These are phyloP conservation scores for Pythium phragmiticola DNA, from an alignment of 352 stramenopile genomes.

Conservation along the genomic window DNA sequence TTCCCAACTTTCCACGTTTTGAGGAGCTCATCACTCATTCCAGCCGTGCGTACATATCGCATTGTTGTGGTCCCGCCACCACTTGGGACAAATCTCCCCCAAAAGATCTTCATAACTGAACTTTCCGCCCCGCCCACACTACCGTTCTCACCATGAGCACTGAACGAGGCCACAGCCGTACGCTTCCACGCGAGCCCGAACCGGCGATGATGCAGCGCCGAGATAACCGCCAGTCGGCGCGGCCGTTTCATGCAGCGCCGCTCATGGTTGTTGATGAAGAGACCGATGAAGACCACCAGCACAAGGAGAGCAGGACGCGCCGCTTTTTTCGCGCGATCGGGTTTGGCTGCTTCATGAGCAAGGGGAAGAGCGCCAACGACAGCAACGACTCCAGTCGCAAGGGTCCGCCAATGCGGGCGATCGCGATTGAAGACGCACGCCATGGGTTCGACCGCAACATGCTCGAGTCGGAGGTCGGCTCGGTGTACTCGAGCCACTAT, in stretches of 20 bases:
- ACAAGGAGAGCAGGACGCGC: slow-evolving; percentile 20
- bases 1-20: too few relatives aligned
- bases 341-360: slow-evolving; percentile 19
- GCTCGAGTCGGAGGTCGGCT: slow-evolving; percentile 29
- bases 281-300: slow-evolving; percentile 4
- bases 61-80: not conserved
- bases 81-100: not conserved
- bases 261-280: slow-evolving; percentile 19
- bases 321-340: slow-evolving; percentile 23
- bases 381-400: slow-evolving; percentile 1
- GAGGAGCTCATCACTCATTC: too few relatives aligned
- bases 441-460: slow-evolving; percentile 22
- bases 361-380: not conserved
- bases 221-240: slow-evolving; percentile 13
- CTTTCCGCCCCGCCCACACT: not conserved
- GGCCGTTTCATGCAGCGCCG: slow-evolving; percentile 17
- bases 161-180: slow-evolving; percentile 10
- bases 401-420: slow-evolving; percentile 32
- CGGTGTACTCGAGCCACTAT: slow-evolving; percentile 52
- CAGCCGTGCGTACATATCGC: too few relatives aligned
- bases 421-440: slow-evolving; percentile 30
- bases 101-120: not conserved
- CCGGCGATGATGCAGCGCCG: slow-evolving; percentile 5
- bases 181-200: slow-evolving; percentile 3
- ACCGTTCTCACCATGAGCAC: not conserved